A percentile compares a stretch with the other conserved stretches of the same genome.
Evolutionary conservation across 768 basidiomycete genomes (phyloP).

Genomic region (Trichaptum fuscoviolaceum): DNA sequence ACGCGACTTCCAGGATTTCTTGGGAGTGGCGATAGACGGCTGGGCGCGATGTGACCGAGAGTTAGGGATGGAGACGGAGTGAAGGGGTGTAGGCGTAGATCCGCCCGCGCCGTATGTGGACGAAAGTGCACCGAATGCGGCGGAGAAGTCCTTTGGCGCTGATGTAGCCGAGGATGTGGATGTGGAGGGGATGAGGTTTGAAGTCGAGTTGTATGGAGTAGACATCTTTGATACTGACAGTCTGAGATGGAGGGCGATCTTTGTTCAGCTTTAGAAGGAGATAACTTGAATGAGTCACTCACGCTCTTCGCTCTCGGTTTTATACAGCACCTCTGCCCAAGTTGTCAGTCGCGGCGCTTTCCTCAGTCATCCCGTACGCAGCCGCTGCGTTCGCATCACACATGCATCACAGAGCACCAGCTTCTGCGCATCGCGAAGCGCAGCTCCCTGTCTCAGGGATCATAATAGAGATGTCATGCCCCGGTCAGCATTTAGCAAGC

Average conservation of each 20-base stretch:
- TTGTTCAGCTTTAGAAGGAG: neutral
- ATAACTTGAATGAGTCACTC: neutral
- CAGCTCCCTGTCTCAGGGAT: neutral
- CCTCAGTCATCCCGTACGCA: neutral
- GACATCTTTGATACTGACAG: neutral
- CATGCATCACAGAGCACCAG: neutral
- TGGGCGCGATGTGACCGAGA: too few species aligned
- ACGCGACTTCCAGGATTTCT: neutral
- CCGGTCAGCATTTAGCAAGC: too few species aligned
- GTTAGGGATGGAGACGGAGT: neutral
- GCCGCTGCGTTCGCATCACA: neutral
- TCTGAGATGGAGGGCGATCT: neutral
- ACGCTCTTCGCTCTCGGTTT: neutral
- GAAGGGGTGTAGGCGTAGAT: constrained; percentile 7
- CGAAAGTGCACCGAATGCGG: constrained; percentile 22
- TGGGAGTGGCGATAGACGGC: neutral
- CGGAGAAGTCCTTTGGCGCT: constrained; percentile 21
- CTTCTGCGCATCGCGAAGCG: neutral
- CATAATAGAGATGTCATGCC: neutral
- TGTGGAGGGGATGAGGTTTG: neutral
- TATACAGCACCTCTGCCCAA: neutral
- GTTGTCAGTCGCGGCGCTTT: too few species aligned
- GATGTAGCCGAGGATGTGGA: neutral
- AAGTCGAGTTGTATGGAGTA: neutral
- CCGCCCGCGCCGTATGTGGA: constrained; percentile 22